Evolutionary conservation across 495 filamentous ascomycete species (phyloP).

Genomic region (Penicillium nucicola): DNA sequence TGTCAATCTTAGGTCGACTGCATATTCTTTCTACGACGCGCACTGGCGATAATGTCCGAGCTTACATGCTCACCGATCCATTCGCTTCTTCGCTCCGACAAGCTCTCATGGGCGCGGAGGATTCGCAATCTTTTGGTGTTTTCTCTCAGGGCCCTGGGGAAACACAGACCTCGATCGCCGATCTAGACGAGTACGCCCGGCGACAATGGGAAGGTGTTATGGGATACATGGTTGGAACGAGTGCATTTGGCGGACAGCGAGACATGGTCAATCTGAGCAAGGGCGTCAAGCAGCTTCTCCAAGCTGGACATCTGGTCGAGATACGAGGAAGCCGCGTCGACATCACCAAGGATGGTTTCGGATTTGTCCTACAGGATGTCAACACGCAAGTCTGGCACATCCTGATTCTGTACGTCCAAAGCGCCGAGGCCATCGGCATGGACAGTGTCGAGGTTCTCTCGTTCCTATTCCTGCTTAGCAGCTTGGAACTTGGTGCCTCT

Average conservation of each 20-base stretch:
- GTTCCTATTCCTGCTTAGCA: conserved; percentile 94
- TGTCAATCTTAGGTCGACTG: conserved; percentile 74
- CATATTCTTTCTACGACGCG: conserved; percentile 69
- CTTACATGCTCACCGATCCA: conserved; percentile 67
- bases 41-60: conserved; percentile 56
- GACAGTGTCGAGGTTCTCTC: conserved; percentile 89
- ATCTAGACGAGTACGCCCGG: conserved; percentile 82
- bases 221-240: conserved; percentile 85
- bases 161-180: conserved; percentile 56
- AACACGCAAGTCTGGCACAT: conserved; percentile 97
- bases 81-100: conserved; percentile 75
- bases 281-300: conserved; percentile 77
- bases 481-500: conserved; percentile 82
- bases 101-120: conserved; percentile 81
- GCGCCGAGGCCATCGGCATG: conserved; percentile 73
- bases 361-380: conserved; percentile 89
- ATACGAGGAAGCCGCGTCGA: conserved; percentile 52
- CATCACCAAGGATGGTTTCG: conserved; percentile 91
- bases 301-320: conserved; percentile 77
- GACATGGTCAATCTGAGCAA: conserved; percentile 57
- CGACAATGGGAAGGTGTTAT: conserved; percentile 93
- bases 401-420: conserved; percentile 87
- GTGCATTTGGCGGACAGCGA: conserved; percentile 48
- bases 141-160: conserved; percentile 61
- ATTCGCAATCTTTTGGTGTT: conserved; percentile 86